A percentile compares a stretch with the other conserved stretches of the same genome.
Conservation (phyloP, 2,329 filamentous ascomycete genomes). For the Myriosclerotinia duriaeana region DNA sequence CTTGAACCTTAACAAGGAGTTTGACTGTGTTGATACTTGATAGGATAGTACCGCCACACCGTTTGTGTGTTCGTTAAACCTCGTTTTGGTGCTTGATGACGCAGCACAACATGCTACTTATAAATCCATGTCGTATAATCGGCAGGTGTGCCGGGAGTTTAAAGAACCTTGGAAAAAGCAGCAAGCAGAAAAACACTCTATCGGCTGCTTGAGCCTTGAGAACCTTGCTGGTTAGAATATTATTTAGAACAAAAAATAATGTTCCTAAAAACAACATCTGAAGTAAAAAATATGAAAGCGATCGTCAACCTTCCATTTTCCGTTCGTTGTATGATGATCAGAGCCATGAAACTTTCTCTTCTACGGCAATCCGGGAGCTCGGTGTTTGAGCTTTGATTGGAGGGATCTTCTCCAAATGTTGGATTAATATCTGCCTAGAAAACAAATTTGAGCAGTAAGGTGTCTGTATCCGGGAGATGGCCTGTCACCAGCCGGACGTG, state of each 20-base stretch:
- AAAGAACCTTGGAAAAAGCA: constrained; percentile 11
- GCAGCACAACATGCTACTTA: constrained; percentile 20
- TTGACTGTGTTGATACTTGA: background rate
- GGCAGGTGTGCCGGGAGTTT: constrained; percentile 20
- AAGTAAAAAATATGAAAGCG: constrained; percentile 6
- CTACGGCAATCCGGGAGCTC: constrained; percentile 8
- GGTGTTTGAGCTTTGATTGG: constrained; percentile 9
- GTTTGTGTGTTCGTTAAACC: constrained; percentile 17
- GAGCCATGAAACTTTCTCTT: constrained; percentile 6
- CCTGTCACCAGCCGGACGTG: constrained; percentile 20
- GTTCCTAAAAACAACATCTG: background rate
- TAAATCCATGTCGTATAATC: constrained; percentile 21
- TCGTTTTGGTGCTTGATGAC: constrained; percentile 16
- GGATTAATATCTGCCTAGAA: constrained; percentile 5
- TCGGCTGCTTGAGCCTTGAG: background rate
- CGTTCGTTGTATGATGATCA: background rate
- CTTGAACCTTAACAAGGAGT: background rate
- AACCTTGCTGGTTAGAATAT: constrained; percentile 1
- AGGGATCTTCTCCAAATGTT: constrained; percentile 7
- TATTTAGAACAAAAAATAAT: background rate
- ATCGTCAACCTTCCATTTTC: constrained; percentile 4
- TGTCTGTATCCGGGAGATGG: constrained; percentile 18
- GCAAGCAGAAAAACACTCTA: constrained; percentile 18
- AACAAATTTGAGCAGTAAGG: constrained; percentile 14
- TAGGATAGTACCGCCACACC: constrained; percentile 21